phyloP scores from a whole-genome alignment of 2,329 filamentous ascomycete genomes.

The Pseudogymnoascus sp. region DNA sequence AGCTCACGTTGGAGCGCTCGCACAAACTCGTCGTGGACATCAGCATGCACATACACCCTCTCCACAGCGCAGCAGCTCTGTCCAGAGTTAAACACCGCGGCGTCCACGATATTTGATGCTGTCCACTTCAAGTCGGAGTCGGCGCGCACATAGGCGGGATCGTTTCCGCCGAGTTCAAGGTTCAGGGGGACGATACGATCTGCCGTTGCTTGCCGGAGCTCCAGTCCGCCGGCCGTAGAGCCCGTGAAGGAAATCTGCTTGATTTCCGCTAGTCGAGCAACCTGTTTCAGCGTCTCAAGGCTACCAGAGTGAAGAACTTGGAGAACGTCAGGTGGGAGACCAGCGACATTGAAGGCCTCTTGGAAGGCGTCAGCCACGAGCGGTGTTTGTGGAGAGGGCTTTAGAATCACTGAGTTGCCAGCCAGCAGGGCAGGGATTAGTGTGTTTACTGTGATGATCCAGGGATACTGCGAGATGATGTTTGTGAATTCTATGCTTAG shows the following conservation, averaged over 20 bases:
- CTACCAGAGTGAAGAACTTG: slow-evolving; percentile 68
- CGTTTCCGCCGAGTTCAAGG: slow-evolving; percentile 45
- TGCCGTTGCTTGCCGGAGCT: slow-evolving; percentile 39
- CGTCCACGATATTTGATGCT: slow-evolving; percentile 35
- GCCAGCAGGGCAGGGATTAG: slow-evolving; percentile 48
- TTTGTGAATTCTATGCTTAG: background rate
- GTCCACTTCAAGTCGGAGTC: slow-evolving; percentile 41
- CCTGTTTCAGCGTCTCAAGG: slow-evolving; percentile 62
- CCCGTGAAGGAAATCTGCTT: slow-evolving; percentile 50
- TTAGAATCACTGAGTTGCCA: slow-evolving; percentile 46
- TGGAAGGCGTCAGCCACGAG: slow-evolving; percentile 76
- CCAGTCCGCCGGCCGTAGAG: slow-evolving; percentile 39
- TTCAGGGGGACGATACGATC: slow-evolving; percentile 45
- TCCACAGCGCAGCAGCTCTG: slow-evolving; percentile 49
- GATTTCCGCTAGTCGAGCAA: slow-evolving; percentile 69
- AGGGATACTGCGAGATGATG: slow-evolving; percentile 57
- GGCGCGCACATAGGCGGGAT: slow-evolving; percentile 42
- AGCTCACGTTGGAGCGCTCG: slow-evolving; percentile 39
- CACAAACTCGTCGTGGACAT: slow-evolving; percentile 47
- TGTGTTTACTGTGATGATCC: slow-evolving; percentile 84
- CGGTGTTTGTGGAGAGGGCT: slow-evolving; percentile 42
- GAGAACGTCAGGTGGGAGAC: slow-evolving; percentile 49
- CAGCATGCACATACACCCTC: slow-evolving; percentile 51
- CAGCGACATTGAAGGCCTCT: slow-evolving; percentile 68
- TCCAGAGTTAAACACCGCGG: slow-evolving; percentile 42